Base-by-base conservation (phyloP, 139 green algal species). In the Chlorokybus atmophyticus region DNA sequence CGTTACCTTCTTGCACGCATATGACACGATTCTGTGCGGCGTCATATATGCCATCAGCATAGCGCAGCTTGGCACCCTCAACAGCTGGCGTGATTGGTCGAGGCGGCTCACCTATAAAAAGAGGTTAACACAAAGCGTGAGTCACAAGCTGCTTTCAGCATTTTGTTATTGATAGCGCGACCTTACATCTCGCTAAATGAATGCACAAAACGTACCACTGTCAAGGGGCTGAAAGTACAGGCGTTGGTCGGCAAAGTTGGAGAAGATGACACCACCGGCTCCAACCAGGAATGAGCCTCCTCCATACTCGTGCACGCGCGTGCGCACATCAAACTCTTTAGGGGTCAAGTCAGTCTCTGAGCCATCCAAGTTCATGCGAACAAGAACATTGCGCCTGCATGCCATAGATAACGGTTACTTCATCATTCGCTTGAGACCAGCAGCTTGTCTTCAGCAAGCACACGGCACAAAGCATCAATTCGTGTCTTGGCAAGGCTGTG, bases 241-340 rank as follows among this genome's bases (percentile, higher is more conserved):
- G 19, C 71, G 54, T 64, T 88, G 80, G 55, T 85, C 77, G 21
- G 75, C 74, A 61, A 85, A 85, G 64, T 90, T 88, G 32, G 63
- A 75, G 56, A 82, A 90, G 59, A 77, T 78, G 2, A 77, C 56
- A n/a, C 50, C 47, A 2, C 54, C 62, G 2, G 55, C 32, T 40
- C 31, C 47, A 8, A 62, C 50, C 3, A 28, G 8, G 50, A 70
- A 79, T 0, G 78, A 70, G n/a, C 70, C 78, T 19, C 82, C 81
- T 25, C 77, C 77, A 48, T 84, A 84, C 60, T 84, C 78, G 54
- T 84, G 79, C 58, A 88, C 82, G 0, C 71, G 68, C 0, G 79
- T 88, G 27, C 81, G 73, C 29, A 85, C 77, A 57, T 86, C 84
- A 42, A 86, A 71, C 29, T 69, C 76, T 24, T 40, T 59, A 17